phyloP scores from a whole-genome alignment of 495 filamentous ascomycete genomes.

The Neurospora cerealis region DNA sequence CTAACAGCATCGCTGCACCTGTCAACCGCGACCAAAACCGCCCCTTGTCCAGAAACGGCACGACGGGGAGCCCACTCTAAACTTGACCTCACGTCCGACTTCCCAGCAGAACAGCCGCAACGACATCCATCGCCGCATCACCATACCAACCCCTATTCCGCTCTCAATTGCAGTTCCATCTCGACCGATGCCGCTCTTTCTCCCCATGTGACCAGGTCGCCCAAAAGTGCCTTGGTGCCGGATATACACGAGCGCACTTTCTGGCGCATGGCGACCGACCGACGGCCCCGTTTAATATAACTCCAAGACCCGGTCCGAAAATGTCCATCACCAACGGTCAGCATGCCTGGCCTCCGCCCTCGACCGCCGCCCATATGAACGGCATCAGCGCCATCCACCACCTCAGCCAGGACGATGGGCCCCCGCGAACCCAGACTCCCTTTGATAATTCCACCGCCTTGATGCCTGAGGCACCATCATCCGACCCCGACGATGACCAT shows the following conservation, averaged over 20 bases:
- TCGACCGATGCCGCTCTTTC: slow-evolving; percentile 32
- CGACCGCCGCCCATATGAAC: slow-evolving; percentile 19
- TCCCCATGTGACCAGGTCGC: slow-evolving; percentile 28
- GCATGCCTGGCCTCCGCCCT: slow-evolving; percentile 35
- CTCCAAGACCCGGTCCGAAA: slow-evolving; percentile 20
- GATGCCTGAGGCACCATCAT: slow-evolving; percentile 39
- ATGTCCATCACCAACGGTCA: slow-evolving; percentile 45
- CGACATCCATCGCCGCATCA: slow-evolving; percentile 30
- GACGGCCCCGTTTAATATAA: slow-evolving; percentile 12
- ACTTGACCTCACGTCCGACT: slow-evolving; percentile 34
- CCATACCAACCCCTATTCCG: slow-evolving; percentile 25
- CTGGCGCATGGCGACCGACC: slow-evolving; percentile 38
- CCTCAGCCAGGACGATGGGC: slow-evolving; percentile 26
- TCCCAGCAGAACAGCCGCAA: slow-evolving; percentile 29
- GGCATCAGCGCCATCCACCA: slow-evolving; percentile 21
- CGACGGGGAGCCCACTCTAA: slow-evolving; percentile 24
- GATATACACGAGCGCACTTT: slow-evolving; percentile 34
- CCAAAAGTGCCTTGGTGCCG: slow-evolving; percentile 27
- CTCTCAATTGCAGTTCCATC: slow-evolving; percentile 24
- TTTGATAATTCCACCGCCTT: slow-evolving; percentile 28
- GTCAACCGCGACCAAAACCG: slow-evolving; percentile 9
- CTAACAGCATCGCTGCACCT: neutral
- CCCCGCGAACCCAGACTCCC: slow-evolving; percentile 24
- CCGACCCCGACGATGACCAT: slow-evolving; percentile 37
- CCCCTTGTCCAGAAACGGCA: slow-evolving; percentile 25